phyloP scores from a whole-genome alignment of 1,139 yeast genomes.

The Wickerhamomyces sp. region DNA sequence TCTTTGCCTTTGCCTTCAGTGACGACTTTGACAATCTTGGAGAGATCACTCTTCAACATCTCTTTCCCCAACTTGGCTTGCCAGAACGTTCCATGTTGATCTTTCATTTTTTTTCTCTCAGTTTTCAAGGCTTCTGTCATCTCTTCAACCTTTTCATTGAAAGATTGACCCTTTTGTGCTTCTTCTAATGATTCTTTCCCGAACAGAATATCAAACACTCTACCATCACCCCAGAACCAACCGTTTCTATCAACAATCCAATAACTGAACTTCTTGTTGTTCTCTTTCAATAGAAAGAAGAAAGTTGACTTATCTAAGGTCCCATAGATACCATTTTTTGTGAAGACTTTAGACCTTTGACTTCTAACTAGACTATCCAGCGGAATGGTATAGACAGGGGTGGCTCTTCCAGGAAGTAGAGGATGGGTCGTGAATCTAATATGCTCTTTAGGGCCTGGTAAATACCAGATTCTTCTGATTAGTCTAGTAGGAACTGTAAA shows the following conservation, averaged over 20 bases:
- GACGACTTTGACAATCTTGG: constrained; percentile 15
- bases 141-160: constrained; percentile 40
- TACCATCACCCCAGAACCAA: constrained; percentile 88
- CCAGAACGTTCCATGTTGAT: constrained; percentile 19
- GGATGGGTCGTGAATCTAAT: constrained; percentile 72
- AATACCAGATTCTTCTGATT: constrained; percentile 69
- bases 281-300: constrained; percentile 65
- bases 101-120: constrained; percentile 13
- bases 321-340: constrained; percentile 84
- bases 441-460: constrained; percentile 52
- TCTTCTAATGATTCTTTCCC: constrained; percentile 73
- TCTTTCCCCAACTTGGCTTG: constrained; percentile 18
- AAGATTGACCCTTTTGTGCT: constrained; percentile 72
- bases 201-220: constrained; percentile 73
- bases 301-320: constrained; percentile 72
- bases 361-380: constrained; percentile 50
- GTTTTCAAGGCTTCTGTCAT: constrained; percentile 15
- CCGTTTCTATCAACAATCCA: constrained; percentile 85
- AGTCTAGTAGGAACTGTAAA: constrained; percentile 61
- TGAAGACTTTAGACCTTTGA: constrained; percentile 66
- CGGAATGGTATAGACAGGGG: constrained; percentile 71
- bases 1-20: constrained; percentile 4
- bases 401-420: constrained; percentile 66
- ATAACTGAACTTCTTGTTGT: constrained; percentile 42
- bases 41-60: constrained; percentile 15